phyloP scores from a whole-genome alignment of 805 yeast genomes.

The Cyberlindnera bimundalis region DNA sequence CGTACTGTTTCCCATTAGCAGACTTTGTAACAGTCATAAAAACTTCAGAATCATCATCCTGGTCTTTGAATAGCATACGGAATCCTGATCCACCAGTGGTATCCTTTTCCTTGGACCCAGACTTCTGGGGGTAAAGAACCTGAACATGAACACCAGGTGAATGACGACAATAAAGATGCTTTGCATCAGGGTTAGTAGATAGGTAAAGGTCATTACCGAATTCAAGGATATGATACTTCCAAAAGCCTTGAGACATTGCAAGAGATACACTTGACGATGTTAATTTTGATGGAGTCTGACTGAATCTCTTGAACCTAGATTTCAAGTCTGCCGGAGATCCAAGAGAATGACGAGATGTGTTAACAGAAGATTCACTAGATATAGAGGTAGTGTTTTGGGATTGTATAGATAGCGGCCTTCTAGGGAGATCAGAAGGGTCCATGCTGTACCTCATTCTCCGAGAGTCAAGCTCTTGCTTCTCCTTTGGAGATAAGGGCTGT shows the following conservation, averaged over 20 bases:
- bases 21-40: constrained; percentile 19
- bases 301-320: constrained; percentile 8
- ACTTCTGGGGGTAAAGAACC: constrained; percentile 14
- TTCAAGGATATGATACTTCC: constrained; percentile 57
- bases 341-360: constrained; percentile 10
- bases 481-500: constrained; percentile 17
- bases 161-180: constrained; percentile 54
- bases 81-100: constrained; percentile 29
- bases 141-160: constrained; percentile 60
- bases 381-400: background rate
- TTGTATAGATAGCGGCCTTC: background rate
- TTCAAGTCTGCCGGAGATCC: constrained; percentile 13
- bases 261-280: background rate
- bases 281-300: background rate
- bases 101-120: constrained; percentile 1
- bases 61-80: constrained; percentile 29
- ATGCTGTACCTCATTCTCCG: constrained; percentile 1
- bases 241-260: constrained; percentile 16
- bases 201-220: constrained; percentile 54
- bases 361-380: background rate
- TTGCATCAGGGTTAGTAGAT: constrained; percentile 63
- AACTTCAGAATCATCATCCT: constrained; percentile 7
- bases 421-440: constrained; percentile 2
- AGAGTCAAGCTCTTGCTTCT: constrained; percentile 5
- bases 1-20: constrained; percentile 10